Conservation (phyloP, 139 green algal species). For the Auxenochlorella protothecoides region DNA sequence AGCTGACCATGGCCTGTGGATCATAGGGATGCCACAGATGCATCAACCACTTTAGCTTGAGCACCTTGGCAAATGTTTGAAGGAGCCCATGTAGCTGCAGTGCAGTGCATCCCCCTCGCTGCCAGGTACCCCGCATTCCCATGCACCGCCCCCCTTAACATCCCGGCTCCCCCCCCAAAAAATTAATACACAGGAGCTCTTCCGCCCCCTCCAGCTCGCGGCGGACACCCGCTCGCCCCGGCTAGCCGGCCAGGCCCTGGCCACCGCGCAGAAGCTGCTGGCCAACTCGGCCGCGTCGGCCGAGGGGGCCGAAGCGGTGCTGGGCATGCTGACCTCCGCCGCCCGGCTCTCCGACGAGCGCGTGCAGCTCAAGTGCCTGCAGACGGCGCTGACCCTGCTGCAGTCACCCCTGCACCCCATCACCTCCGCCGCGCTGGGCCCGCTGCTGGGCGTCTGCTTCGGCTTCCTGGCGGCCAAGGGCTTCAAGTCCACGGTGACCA, state of each 20-base stretch:
- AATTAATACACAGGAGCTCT: slow-evolving; percentile 51
- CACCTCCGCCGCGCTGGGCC: slow-evolving; percentile 38
- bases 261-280: slow-evolving; percentile 69
- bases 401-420: slow-evolving; percentile 49
- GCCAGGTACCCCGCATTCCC: no score
- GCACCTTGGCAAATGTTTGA: no score
- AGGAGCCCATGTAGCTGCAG: neutral
- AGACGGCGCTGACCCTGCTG: slow-evolving; percentile 69
- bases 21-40: no score
- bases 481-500: slow-evolving; percentile 50
- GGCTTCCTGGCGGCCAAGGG: slow-evolving; percentile 27
- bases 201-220: slow-evolving; percentile 63
- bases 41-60: no score
- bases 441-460: slow-evolving; percentile 54
- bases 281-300: slow-evolving; percentile 54
- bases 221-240: slow-evolving; percentile 62
- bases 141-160: neutral
- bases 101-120: neutral
- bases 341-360: slow-evolving; percentile 63
- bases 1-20: no score
- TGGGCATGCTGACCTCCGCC: slow-evolving; percentile 31
- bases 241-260: slow-evolving; percentile 51
- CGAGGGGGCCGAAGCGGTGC: slow-evolving; percentile 21
- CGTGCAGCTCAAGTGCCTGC: slow-evolving; percentile 75
- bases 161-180: neutral